Percentiles rank a stretch among this genome's conserved stretches.
phyloP scores from a whole-genome alignment of 768 basidiomycete genomes.

The Botryobasidium botryosum region DNA sequence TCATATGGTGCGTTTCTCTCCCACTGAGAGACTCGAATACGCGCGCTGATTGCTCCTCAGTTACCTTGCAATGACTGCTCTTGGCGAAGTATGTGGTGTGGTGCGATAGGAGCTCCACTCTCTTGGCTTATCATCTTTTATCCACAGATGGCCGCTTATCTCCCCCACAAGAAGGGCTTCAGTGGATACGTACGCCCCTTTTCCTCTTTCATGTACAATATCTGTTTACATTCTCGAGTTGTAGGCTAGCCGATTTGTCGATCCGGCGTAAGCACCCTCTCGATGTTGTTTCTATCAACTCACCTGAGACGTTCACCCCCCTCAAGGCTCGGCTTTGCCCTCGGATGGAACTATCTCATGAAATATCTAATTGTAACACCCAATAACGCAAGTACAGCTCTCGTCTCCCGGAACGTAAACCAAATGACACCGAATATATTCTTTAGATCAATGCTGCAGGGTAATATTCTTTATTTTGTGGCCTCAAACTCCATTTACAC shows the following conservation, averaged over 20 bases:
- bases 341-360: constrained; percentile 46
- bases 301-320: not conserved
- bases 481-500: no score
- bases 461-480: no score
- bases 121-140: constrained; percentile 13
- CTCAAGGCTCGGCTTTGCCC: constrained; percentile 35
- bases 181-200: constrained; percentile 25
- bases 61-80: no score
- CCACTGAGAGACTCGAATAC: no score
- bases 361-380: constrained; percentile 43
- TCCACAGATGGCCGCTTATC: constrained; percentile 39
- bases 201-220: not conserved
- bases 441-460: no score
- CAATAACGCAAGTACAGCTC: no score
- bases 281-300: not conserved
- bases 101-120: constrained; percentile 10
- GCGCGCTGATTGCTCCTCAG: no score
- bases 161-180: constrained; percentile 20
- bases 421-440: no score
- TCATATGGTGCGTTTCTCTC: no score
- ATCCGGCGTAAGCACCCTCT: constrained; percentile 29
- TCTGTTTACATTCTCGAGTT: not conserved
- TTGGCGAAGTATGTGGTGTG: no score
- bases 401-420: no score
- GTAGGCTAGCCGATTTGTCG: constrained; percentile 40